A percentile compares a stretch with the other conserved stretches of the same genome.
These are phyloP conservation scores for Diphasiastrum complanatum DNA, from an alignment of 83 land plant species.

Conservation along the genomic window DNA sequence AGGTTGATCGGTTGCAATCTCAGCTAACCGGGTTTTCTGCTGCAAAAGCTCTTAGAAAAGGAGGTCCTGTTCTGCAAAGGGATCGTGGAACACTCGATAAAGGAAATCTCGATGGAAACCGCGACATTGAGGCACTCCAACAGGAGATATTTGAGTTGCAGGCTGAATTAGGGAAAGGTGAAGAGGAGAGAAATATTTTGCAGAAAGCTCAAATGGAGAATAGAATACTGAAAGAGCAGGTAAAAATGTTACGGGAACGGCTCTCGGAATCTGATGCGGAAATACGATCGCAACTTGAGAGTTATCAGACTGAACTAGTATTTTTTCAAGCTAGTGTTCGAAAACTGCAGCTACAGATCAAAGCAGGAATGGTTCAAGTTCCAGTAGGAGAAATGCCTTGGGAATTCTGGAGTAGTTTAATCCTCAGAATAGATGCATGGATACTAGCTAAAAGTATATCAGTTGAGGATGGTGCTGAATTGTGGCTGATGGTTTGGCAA, in stretches of 20 bases:
- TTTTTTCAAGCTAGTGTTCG: conserved; percentile 68
- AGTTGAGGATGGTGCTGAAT: conserved; percentile 46
- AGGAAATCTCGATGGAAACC: neutral
- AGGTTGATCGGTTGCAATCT: conserved; percentile 37
- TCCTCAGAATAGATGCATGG: conserved; percentile 75
- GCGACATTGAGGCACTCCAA: conserved; percentile 44
- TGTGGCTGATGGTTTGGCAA: conserved; percentile 83
- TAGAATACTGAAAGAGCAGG: conserved; percentile 49
- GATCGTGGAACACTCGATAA: neutral
- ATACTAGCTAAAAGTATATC: conserved; percentile 67
- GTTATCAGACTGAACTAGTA: conserved; percentile 63
- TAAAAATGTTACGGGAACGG: conserved; percentile 61
- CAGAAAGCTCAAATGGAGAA: conserved; percentile 50
- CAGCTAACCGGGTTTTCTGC: too few species aligned
- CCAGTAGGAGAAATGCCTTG: conserved; percentile 70
- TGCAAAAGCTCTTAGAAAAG: too few species aligned
- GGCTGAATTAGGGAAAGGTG: conserved; percentile 47
- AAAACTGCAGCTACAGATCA: conserved; percentile 51
- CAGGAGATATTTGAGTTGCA: conserved; percentile 9
- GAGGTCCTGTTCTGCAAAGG: too few species aligned
- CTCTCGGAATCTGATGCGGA: conserved; percentile 74
- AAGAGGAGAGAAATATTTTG: conserved; percentile 36
- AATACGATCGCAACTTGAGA: conserved; percentile 47
- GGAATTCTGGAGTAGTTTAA: conserved; percentile 84
- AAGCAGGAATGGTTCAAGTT: conserved; percentile 32